A percentile compares a stretch with the other conserved stretches of the same genome.
Conservation (phyloP, 768 basidiomycete genomes). For the Rossbeevera mucosa region DNA sequence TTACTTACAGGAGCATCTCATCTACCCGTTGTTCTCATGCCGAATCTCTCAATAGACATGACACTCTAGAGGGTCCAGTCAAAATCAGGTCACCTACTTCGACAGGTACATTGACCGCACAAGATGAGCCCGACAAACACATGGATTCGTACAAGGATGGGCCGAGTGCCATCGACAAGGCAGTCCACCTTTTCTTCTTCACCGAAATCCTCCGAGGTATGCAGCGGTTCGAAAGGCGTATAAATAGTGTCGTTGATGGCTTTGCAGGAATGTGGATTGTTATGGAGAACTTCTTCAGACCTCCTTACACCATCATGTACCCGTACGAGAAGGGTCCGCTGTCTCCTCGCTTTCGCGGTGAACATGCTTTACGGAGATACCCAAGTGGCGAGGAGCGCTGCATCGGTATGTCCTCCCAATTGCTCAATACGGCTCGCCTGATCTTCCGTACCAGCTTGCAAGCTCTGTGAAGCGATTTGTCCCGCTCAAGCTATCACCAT, state of each 20-base stretch:
- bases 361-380: slow-evolving; percentile 94
- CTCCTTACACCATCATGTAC: slow-evolving; percentile 98
- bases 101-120: slow-evolving; percentile 34
- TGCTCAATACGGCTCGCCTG: slow-evolving; percentile 1
- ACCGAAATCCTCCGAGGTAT: slow-evolving; percentile 95
- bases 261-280: slow-evolving; percentile 95
- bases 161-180: slow-evolving; percentile 92
- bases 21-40: slow-evolving; percentile 21
- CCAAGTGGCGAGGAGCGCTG: slow-evolving; percentile 98
- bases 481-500: slow-evolving; percentile 99
- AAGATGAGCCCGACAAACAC: slow-evolving; percentile 46
- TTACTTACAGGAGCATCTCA: slow-evolving; percentile 42
- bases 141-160: slow-evolving; percentile 71
- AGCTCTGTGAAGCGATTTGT: slow-evolving; percentile 98
- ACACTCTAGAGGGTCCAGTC: slow-evolving; percentile 19
- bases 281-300: slow-evolving; percentile 84
- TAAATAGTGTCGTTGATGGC: slow-evolving; percentile 7
- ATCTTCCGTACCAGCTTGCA: slow-evolving; percentile 65
- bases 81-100: slow-evolving; percentile 31
- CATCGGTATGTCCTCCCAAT: slow-evolving; percentile 64
- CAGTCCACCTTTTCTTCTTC: slow-evolving; percentile 95
- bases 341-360: slow-evolving; percentile 96
- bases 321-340: slow-evolving; percentile 98
- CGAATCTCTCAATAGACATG: slow-evolving; percentile 15
- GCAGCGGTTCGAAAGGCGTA: slow-evolving; percentile 17